Base-by-base conservation (phyloP, 768 basidiomycete species). In the Mycena venus region DNA sequence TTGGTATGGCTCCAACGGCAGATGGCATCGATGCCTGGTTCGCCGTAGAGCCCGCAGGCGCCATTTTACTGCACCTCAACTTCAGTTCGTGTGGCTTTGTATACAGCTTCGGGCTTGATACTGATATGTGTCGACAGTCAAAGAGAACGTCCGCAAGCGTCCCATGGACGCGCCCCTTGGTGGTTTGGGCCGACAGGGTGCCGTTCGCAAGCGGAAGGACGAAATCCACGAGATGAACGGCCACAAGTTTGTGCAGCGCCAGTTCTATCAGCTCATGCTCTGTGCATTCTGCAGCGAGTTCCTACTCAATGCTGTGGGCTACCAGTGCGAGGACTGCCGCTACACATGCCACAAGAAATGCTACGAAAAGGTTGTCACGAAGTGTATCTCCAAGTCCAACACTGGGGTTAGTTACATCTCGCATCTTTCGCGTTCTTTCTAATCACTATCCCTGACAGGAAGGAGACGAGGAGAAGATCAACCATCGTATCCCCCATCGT, bases 181-280 rank as follows among this genome's bases (percentile, higher is more conserved):
- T 62, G 97, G 96, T 70, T 91, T 99, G 47, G 98, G 98, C 61
- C 96, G 98, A 82, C 98, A 99, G 85, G 98, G 98, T 67, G 98
- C 98, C 72, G 92, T 99, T 77, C 94, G 97, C 81, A 99, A 98
- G 85, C 95, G 97, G 79, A 99, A 99, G 84, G 98, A 93, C 77
- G 98, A 99, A 86, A 94, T 99, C 4, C 97, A 97, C 86, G 97
- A 99, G 84, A 99, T 99, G 96, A 99, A 99, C 81, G 98, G 98
- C 14, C 98, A 99, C 87, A 96, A 98, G 84, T 99, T 99, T 82
- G 90, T 99, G 56, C 95, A 96, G 79, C 91, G 93, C 56, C 98
- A 99, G 84, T 99, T 99, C 88, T 99, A 98, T 83, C 97, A 99
- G 82, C 92, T 99, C 81, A 98, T 99, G 89, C 90, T 99, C 64